Percentiles rank a stretch among this genome's conserved stretches.
Conservation (phyloP, 495 filamentous ascomycete species). For the Aspergillus sclerotioniger region DNA sequence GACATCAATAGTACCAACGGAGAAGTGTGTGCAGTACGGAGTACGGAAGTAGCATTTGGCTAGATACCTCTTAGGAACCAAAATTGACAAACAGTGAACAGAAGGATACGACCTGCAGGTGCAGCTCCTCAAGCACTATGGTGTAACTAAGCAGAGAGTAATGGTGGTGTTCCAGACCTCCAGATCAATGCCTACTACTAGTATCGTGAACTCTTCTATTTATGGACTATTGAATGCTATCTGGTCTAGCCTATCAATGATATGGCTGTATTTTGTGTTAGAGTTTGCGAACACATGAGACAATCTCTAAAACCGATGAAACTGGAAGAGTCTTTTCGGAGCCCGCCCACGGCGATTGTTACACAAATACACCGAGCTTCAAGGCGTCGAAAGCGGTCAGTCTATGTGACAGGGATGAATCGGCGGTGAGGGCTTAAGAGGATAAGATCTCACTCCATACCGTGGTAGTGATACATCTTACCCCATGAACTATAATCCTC, state of each 20-base stretch:
- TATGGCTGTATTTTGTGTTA: neutral
- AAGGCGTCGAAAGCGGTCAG: neutral
- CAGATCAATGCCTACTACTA: no score
- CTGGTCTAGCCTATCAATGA: neutral
- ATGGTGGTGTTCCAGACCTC: no score
- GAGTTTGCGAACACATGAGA: neutral
- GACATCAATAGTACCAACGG: no score
- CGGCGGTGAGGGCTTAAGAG: neutral
- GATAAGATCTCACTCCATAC: conserved; percentile 5
- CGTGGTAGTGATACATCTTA: no score
- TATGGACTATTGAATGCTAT: neutral
- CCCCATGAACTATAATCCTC: neutral
- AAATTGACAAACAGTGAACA: no score
- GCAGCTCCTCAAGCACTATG: no score
- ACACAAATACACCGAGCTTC: neutral
- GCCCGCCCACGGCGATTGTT: neutral
- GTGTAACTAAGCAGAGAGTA: no score
- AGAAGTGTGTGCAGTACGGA: no score
- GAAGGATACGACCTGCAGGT: no score
- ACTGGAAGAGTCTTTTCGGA: neutral
- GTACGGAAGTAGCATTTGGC: no score
- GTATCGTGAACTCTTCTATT: neutral
- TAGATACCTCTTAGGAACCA: no score
- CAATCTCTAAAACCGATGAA: neutral
- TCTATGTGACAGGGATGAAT: neutral